phyloP scores from a whole-genome alignment of 129 eudicot species.

The Logfia minima region DNA sequence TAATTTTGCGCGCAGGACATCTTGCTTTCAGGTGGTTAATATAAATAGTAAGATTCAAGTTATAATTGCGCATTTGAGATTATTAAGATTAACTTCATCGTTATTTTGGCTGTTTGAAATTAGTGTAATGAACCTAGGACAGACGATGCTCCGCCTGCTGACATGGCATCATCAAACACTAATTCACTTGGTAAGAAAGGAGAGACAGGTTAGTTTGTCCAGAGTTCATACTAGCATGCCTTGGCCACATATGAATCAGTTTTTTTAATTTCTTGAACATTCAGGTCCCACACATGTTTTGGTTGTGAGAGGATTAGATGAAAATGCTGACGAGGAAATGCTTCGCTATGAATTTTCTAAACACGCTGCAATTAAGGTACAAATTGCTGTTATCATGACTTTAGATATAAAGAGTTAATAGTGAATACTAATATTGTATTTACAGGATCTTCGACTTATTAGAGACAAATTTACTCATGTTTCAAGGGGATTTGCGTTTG shows the following conservation, averaged over 20 bases:
- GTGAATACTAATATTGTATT: constrained; percentile 10
- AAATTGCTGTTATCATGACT: background rate
- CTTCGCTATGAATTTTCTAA: constrained; percentile 98
- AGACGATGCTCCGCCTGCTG: constrained; percentile 97
- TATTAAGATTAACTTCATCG: background rate
- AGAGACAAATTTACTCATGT: constrained; percentile 97
- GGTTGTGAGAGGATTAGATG: constrained; percentile 98
- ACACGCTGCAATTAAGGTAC: constrained; percentile 91
- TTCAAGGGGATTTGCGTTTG: constrained; percentile 97
- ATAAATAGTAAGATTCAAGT: background rate
- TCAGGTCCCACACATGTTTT: constrained; percentile 97
- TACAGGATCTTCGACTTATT: constrained; percentile 96
- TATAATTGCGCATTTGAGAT: constrained; percentile 3
- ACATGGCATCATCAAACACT: constrained; percentile 69
- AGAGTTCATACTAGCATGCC: constrained; percentile 8
- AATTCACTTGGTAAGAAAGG: constrained; percentile 73
- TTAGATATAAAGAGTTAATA: background rate
- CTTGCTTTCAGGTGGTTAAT: constrained; percentile 83
- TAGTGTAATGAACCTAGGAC: constrained; percentile 93
- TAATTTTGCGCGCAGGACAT: constrained; percentile 91
- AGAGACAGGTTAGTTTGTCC: constrained; percentile 60
- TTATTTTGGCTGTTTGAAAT: constrained; percentile 9
- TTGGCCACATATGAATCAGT: background rate
- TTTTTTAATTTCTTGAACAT: constrained; percentile 19
- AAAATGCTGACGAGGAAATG: constrained; percentile 99